phyloP scores from a whole-genome alignment of 2,329 filamentous ascomycete species.

The Scortechinia acanthostroma region DNA sequence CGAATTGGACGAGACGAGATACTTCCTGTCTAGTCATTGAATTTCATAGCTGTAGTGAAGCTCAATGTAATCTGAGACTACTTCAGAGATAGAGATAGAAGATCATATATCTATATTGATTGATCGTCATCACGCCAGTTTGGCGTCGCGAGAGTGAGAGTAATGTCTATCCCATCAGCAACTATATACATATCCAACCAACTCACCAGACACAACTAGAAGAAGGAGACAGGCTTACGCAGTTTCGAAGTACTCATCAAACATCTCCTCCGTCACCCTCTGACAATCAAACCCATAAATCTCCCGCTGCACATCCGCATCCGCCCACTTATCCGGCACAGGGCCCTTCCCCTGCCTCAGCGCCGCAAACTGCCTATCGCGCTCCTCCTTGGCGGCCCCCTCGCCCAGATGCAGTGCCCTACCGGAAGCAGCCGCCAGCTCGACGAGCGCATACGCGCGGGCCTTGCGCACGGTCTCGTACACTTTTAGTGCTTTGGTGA shows the following conservation, averaged over 20 bases:
- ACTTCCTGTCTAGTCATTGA: too few relatives aligned
- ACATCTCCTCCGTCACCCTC: slow-evolving; percentile 40
- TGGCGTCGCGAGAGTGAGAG: too few relatives aligned
- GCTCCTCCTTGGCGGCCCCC: slow-evolving; percentile 48
- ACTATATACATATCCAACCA: too few relatives aligned
- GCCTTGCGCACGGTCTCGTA: slow-evolving; percentile 50
- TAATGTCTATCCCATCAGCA: too few relatives aligned
- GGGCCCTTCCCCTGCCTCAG: slow-evolving; percentile 30
- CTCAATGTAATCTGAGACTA: too few relatives aligned
- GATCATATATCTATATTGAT: too few relatives aligned
- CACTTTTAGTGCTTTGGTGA: slow-evolving; percentile 39
- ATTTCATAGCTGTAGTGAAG: too few relatives aligned
- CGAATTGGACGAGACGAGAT: too few relatives aligned
- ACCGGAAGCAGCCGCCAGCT: slow-evolving; percentile 40
- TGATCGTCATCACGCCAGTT: too few relatives aligned
- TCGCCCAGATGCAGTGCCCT: slow-evolving; percentile 49
- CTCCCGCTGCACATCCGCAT: slow-evolving; percentile 60
- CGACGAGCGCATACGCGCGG: slow-evolving; percentile 40
- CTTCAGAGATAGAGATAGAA: too few relatives aligned
- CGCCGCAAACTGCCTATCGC: slow-evolving; percentile 45
- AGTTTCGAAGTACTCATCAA: slow-evolving; percentile 32
- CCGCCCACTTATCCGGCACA: slow-evolving; percentile 65
- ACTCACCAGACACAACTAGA: too few relatives aligned
- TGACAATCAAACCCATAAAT: slow-evolving; percentile 60
- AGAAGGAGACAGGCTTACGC: not conserved